Percentiles rank a stretch among this genome's conserved stretches.
Conservation (phyloP, 2,329 filamentous ascomycete species). For the Dothistroma pini region DNA sequence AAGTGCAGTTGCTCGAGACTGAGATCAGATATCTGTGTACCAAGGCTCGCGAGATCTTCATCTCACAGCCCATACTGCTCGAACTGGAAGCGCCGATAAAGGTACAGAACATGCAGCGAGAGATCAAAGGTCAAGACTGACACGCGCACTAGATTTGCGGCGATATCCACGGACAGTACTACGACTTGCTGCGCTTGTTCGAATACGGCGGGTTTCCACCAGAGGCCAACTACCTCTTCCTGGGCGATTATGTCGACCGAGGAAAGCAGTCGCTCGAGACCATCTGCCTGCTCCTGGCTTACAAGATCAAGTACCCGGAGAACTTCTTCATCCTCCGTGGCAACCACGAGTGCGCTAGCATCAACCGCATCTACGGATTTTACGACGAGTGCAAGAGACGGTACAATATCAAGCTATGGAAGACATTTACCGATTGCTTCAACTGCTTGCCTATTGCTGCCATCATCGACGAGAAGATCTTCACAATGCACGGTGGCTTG, state of each 20-base stretch:
- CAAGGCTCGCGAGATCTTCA: conserved; percentile 98
- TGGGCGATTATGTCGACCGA: conserved; percentile 97
- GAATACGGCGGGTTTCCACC: conserved; percentile 98
- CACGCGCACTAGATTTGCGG: conserved; percentile 76
- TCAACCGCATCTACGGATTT: conserved; percentile 99
- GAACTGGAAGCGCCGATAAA: conserved; percentile 99
- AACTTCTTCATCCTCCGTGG: conserved; percentile 99
- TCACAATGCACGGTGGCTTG: conserved; percentile 98
- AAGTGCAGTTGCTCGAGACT: conserved; percentile 92
- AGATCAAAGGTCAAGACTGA: conserved; percentile 14
- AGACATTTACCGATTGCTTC: conserved; percentile 99
- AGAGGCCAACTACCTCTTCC: conserved; percentile 98
- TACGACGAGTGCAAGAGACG: conserved; percentile 99
- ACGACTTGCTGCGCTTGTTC: conserved; percentile 93
- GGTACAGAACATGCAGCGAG: conserved; percentile 54
- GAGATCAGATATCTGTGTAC: conserved; percentile 98
- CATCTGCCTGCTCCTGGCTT: conserved; percentile 91
- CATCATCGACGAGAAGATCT: conserved; percentile 99
- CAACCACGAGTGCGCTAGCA: conserved; percentile 98
- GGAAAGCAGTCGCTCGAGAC: conserved; percentile 99
- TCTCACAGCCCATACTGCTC: conserved; percentile 95
- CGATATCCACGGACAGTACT: conserved; percentile 99
- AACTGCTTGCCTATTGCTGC: conserved; percentile 97
- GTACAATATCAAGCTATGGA: conserved; percentile 99
- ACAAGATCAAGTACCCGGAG: conserved; percentile 99